Evolutionary conservation across 306 rosid genomes (phyloP).

Genomic region (Biancaea sappan): DNA sequence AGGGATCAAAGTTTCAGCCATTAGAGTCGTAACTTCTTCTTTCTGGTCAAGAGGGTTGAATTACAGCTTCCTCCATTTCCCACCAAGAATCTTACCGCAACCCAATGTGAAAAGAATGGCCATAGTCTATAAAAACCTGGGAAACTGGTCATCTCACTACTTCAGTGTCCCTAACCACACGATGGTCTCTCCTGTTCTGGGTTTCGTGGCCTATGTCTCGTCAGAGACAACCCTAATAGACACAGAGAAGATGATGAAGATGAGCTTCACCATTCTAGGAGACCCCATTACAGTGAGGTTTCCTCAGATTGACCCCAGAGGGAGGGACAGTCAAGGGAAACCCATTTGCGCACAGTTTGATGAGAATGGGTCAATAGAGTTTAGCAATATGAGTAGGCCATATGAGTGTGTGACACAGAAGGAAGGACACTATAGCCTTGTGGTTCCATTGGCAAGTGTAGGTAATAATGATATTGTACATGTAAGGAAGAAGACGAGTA

Average conservation of each 20-base stretch:
- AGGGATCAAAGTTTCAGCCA: constrained; percentile 47
- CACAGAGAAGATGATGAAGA: constrained; percentile 27
- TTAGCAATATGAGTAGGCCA: constrained; percentile 36
- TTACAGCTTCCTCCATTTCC: constrained; percentile 45
- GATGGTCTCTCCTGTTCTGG: constrained; percentile 58
- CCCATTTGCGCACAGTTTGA: constrained; percentile 52
- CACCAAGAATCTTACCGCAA: constrained; percentile 37
- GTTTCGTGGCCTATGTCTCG: constrained; percentile 56
- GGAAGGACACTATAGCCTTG: constrained; percentile 49
- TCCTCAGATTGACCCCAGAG: background rate
- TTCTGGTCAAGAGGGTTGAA: constrained; percentile 49
- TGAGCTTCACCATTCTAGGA: constrained; percentile 38
- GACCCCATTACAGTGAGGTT: constrained; percentile 47
- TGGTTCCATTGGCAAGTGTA: constrained; percentile 31
- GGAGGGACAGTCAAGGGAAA: background rate
- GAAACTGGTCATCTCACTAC: constrained; percentile 65
- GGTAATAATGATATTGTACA: no score
- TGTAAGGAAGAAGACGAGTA: background rate
- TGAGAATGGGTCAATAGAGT: constrained; percentile 38
- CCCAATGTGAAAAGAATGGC: constrained; percentile 47
- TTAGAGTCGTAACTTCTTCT: constrained; percentile 43
- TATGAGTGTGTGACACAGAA: constrained; percentile 30
- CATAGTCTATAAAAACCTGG: constrained; percentile 51
- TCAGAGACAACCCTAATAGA: constrained; percentile 24
- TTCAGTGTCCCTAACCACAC: constrained; percentile 42